Evolutionary conservation across 2,329 filamentous ascomycete species (phyloP), one percentile per base, ranked within the genome.

Genomic region (Pestalotiopsis sp.): DNA sequence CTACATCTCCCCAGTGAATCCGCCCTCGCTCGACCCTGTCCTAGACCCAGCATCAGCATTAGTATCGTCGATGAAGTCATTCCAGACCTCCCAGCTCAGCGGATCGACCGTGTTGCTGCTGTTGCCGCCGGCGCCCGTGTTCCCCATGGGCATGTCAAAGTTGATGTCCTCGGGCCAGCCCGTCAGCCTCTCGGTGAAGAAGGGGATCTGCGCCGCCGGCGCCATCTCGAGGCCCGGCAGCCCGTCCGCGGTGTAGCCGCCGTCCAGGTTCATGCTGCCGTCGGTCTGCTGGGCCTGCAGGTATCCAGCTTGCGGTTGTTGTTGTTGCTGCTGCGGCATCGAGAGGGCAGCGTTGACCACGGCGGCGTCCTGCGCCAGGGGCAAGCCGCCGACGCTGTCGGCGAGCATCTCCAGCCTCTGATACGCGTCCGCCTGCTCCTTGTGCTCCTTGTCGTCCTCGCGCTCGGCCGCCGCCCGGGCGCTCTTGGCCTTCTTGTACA

Each of bases 401-500:
- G 64, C 45, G 5, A 58, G 5, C 25, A 60, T 45, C n/a, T 56
- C 68, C 17, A 67, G 56, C 49, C 67, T 63, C 62, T 56, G 57
- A 27, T 58, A 23, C 25, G 66, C 66, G 2, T 66, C 56, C 11
- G 13, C 41, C 20, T 58, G 40, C 20, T 64, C 67, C 3, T 45
- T 20, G 7, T 58, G 40, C 25, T 64, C 67, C 3, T 45, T 20
- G 7, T 65, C 45, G 20, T 59, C 69, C 52, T 67, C 36, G 25
- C 66, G 60, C 27, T 80, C 68, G 4, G 77, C 77, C 66, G 78
- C 77, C 3, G 75, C 73, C 56, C 81, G 77, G 7, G 80, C 83
- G 3, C 78, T 79, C 72, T 77, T 82, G 0, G 87, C 87, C 74
- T 84, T 85, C 70, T 81, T 83, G 69, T 86, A 78, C 4, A 89